phyloP scores from a whole-genome alignment of 306 rosid genomes.

The Glycine tomentella region DNA sequence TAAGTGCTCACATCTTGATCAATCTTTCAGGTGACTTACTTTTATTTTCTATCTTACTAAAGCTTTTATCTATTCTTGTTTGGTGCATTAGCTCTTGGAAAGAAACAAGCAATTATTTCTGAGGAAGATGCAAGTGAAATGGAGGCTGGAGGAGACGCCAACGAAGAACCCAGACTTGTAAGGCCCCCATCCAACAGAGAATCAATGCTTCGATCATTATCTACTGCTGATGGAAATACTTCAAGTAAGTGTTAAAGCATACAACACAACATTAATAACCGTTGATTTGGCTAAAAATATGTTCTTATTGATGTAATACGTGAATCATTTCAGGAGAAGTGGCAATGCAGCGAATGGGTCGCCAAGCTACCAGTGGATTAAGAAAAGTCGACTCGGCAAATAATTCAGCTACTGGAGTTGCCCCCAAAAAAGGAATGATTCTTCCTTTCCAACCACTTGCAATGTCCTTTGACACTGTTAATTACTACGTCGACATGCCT shows the following conservation, averaged over 20 bases:
- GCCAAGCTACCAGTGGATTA: conserved; percentile 61
- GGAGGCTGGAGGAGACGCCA: conserved; percentile 62
- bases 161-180: conserved; percentile 66
- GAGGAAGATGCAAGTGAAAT: conserved; percentile 77
- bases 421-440: conserved; percentile 90
- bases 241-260: conserved; percentile 57
- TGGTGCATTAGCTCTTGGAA: conserved; percentile 68
- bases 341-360: conserved; percentile 72
- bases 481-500: conserved; percentile 96
- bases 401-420: conserved; percentile 62
- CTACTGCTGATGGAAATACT: conserved; percentile 75
- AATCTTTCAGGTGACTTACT: conserved; percentile 10
- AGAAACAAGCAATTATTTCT: conserved; percentile 78
- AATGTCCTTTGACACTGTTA: conserved; percentile 86
- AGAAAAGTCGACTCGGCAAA: conserved; percentile 59
- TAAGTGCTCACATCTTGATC: conserved; percentile 55
- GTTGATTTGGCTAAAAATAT: background rate
- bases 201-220: conserved; percentile 56
- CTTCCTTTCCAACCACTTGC: conserved; percentile 96
- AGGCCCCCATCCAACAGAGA: conserved; percentile 70
- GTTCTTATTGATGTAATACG: background rate
- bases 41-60: conserved; percentile 32
- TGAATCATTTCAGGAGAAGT: conserved; percentile 71
- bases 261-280: too few species aligned
- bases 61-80: conserved; percentile 31